Evolutionary conservation across 2,329 filamentous ascomycete genomes (phyloP).

Genomic region (Beauveria rudraprayagi): DNA sequence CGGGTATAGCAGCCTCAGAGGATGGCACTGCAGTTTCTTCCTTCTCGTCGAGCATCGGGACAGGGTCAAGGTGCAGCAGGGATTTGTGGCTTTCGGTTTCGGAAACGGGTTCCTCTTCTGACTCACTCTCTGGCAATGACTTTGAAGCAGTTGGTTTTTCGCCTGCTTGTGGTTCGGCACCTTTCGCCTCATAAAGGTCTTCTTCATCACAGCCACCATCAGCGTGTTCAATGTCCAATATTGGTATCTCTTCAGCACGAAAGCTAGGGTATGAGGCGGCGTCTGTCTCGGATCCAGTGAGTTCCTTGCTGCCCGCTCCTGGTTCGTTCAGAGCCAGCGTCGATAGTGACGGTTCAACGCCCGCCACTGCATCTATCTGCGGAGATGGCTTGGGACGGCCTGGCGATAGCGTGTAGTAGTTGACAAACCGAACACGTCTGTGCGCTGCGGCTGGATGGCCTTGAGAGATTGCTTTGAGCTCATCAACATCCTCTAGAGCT

Average conservation of each 20-base stretch:
- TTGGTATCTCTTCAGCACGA: not conserved
- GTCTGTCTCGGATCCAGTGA: not conserved
- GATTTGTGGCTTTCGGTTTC: constrained; percentile 17
- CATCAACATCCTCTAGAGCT: constrained; percentile 62
- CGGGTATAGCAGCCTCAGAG: not conserved
- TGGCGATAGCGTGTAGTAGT: constrained; percentile 84
- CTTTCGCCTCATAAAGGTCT: not conserved
- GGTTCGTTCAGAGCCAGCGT: not conserved
- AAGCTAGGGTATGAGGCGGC: not conserved
- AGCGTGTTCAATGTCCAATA: not conserved
- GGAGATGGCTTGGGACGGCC: constrained; percentile 50
- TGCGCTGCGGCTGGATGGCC: constrained; percentile 19
- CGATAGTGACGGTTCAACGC: not conserved
- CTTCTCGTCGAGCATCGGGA: constrained; percentile 25
- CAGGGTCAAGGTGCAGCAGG: constrained; percentile 31
- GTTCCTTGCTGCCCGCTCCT: not conserved
- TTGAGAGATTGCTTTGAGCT: constrained; percentile 28
- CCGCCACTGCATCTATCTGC: not conserved
- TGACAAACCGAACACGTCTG: constrained; percentile 66
- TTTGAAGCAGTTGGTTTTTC: not conserved
- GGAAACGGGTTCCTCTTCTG: constrained; percentile 8
- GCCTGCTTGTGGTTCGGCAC: not conserved
- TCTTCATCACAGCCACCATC: not conserved
- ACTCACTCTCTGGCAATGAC: not conserved
- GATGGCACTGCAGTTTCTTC: not conserved